Evolutionary conservation across 1,139 yeast genomes (phyloP), one percentile per base, ranked within the genome.

Genomic region (Suhomyces coccinellae): DNA sequence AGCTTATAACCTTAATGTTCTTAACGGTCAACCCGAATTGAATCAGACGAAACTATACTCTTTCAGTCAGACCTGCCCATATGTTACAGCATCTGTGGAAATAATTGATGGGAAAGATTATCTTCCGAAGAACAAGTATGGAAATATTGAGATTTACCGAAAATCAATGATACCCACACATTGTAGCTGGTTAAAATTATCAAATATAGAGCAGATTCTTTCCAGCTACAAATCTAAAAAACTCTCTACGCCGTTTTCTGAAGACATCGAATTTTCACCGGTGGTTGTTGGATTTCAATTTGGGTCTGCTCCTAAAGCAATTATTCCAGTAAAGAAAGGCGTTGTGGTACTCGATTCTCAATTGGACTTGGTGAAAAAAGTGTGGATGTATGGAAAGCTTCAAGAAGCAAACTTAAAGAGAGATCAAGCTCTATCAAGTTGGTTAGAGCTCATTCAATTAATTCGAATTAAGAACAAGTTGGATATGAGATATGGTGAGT

Each of bases 221-320:
- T 40, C 36, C 12, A 47, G 33, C 5, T 49, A 55, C 37, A 52
- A 49, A n/a, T 41, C 43, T 6, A 44, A 43, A 9, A 48, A 40
- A 11, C 33, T 47, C 5, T 15, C 33, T 3, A 40, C 38, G 9
- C 51, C 52, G 0, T 16, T 43, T 10, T 22, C 32, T 1, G 49
- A 45, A 5, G 24, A 34, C 3, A 48, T 66, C 1, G 56, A 61
- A 7, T 68, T 45, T 50, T 69, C 67, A 9, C 66, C 74, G 0
- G 74, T 70, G 2, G 72, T 70, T 1, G 58, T 58, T 8, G 75
- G 75, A 0, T 70, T 70, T 44, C 53, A 51, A 12, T 68, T 67
- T 49, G 54, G 52, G 13, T 48, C 58, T 2, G 59, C 61, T 43
- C 50, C 54, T 2, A 67, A 67, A 3, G 53, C 53, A 38, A 73